Evolutionary conservation across 352 stramenopile genomes (phyloP).

Genomic region (Pythium coloratum): DNA sequence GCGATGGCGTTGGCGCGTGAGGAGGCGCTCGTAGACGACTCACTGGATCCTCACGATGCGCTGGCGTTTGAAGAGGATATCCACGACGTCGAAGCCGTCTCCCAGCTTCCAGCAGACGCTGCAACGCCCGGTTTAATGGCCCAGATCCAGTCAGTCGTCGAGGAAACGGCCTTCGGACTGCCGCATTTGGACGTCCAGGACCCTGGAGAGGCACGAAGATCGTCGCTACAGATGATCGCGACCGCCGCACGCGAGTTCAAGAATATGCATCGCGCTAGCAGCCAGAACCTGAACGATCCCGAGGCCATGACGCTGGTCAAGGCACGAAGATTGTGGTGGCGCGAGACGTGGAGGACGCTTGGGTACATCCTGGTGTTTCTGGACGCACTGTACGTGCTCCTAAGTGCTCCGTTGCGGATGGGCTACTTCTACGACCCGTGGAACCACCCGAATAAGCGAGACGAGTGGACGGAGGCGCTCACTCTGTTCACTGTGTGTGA

Average conservation of each 20-base stretch:
- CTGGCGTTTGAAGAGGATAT: conserved; percentile 10
- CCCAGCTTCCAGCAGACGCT: background rate
- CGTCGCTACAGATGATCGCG: conserved; percentile 27
- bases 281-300: background rate
- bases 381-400: conserved; percentile 37
- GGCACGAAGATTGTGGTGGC: conserved; percentile 6
- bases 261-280: conserved; percentile 15
- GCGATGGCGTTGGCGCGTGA: conserved; percentile 4
- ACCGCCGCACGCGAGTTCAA: conserved; percentile 11
- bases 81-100: background rate
- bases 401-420: conserved; percentile 33
- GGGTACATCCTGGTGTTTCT: conserved; percentile 19
- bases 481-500: conserved; percentile 32
- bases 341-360: conserved; percentile 2
- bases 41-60: background rate
- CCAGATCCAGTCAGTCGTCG: conserved; percentile 1
- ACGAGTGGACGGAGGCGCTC: conserved; percentile 29
- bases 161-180: conserved; percentile 21
- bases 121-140: background rate
- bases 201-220: background rate
- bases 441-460: conserved; percentile 8
- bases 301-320: conserved; percentile 10
- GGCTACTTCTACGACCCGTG: conserved; percentile 47
- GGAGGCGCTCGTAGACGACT: background rate
- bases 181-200: conserved; percentile 6